These are phyloP conservation scores for Fusarium papillatum DNA, from an alignment of 2,329 filamentous ascomycete species.

Conservation along the genomic window DNA sequence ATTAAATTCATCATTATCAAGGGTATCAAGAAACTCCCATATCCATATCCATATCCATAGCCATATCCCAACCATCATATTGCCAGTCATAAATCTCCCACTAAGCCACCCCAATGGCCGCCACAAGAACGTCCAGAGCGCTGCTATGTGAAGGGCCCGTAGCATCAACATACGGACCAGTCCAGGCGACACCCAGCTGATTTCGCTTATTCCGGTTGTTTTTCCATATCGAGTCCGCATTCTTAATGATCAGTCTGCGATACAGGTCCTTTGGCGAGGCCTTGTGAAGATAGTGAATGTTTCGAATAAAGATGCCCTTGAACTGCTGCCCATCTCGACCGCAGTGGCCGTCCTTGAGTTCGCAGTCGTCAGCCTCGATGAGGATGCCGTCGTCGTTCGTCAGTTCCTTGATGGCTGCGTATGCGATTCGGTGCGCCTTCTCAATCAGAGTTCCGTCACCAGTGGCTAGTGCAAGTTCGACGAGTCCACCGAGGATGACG, in stretches of 20 bases:
- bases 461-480: conserved; percentile 64
- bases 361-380: conserved; percentile 52
- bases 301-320: conserved; percentile 79
- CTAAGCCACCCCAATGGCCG: conserved; percentile 61
- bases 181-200: conserved; percentile 74
- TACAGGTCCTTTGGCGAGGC: conserved; percentile 64
- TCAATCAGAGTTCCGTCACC: conserved; percentile 56
- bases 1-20: not conserved
- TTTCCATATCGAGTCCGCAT: conserved; percentile 76
- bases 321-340: conserved; percentile 72
- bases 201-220: conserved; percentile 65
- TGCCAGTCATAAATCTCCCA: conserved; percentile 27
- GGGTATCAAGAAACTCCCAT: conserved; percentile 1
- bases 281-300: conserved; percentile 70
- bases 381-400: conserved; percentile 62
- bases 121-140: conserved; percentile 77
- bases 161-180: conserved; percentile 66
- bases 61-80: conserved; percentile 10
- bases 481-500: conserved; percentile 67
- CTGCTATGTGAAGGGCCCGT: conserved; percentile 73
- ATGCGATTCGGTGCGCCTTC: conserved; percentile 62
- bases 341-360: conserved; percentile 52
- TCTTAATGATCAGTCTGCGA: conserved; percentile 67
- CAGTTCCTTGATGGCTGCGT: conserved; percentile 62
- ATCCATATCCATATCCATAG: conserved; percentile 15